phyloP scores from a whole-genome alignment of 129 eudicot genomes.

The Flaveria robusta region DNA sequence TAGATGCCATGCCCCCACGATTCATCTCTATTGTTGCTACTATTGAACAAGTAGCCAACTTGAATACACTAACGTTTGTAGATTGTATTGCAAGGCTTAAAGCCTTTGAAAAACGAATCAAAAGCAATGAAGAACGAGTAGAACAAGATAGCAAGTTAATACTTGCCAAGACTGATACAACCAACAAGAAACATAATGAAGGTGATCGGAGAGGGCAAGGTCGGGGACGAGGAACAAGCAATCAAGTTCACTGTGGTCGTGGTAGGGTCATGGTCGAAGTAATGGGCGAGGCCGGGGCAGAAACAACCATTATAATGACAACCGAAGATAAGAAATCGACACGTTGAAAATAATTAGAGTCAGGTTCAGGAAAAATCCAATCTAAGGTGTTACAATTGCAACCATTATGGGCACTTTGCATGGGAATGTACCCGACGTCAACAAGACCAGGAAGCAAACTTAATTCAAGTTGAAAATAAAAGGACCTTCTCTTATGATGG shows the following conservation, averaged over 20 bases:
- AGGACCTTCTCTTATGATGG: neutral
- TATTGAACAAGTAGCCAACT: neutral
- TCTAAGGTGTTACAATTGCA: neutral
- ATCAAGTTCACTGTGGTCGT: no score
- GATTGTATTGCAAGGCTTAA: no score
- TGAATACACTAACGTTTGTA: no score
- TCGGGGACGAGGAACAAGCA: no score
- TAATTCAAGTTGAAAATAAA: neutral
- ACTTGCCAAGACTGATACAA: neutral
- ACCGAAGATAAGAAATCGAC: neutral
- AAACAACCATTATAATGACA: neutral
- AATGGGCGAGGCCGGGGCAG: no score
- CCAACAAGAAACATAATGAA: no score
- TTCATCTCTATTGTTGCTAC: neutral
- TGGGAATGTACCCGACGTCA: neutral
- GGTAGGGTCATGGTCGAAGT: no score
- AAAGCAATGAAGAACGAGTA: neutral
- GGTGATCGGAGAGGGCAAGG: no score
- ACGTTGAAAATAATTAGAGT: neutral
- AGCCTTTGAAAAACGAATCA: no score
- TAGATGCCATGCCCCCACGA: neutral
- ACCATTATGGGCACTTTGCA: neutral
- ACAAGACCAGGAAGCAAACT: neutral
- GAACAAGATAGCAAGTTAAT: neutral
- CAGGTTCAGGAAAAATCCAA: neutral